Evolutionary conservation across 495 filamentous ascomycete genomes (phyloP).

Genomic region (Astrothelium subdiscretum): DNA sequence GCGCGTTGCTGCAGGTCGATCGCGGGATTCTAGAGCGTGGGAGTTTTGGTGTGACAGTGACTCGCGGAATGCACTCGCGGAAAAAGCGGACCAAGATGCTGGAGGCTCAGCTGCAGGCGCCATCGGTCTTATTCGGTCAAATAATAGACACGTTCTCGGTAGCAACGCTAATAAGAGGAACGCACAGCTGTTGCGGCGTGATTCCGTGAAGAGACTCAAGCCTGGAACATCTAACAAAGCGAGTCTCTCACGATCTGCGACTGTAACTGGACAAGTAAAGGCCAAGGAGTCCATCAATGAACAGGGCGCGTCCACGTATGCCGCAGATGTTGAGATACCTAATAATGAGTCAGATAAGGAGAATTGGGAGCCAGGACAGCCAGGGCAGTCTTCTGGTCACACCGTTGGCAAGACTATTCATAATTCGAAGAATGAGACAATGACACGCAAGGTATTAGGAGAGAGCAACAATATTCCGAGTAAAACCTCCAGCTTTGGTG

Average conservation of each 20-base stretch:
- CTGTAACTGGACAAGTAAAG: slow-evolving; percentile 58
- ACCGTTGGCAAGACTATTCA: neutral
- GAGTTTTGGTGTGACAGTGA: slow-evolving; percentile 68
- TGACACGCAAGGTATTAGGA: slow-evolving; percentile 4
- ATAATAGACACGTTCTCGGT: slow-evolving; percentile 37
- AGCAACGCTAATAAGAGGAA: slow-evolving; percentile 28
- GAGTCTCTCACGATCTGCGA: slow-evolving; percentile 51
- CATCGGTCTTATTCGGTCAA: slow-evolving; percentile 57
- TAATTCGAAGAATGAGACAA: neutral
- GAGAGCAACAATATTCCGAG: slow-evolving; percentile 9
- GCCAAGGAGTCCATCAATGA: slow-evolving; percentile 21
- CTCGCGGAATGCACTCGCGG: slow-evolving; percentile 57
- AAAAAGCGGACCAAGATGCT: slow-evolving; percentile 59
- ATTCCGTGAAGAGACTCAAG: slow-evolving; percentile 17
- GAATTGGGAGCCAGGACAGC: slow-evolving; percentile 57
- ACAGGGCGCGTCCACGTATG: slow-evolving; percentile 12
- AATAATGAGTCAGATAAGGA: slow-evolving; percentile 85
- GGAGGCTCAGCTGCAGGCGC: slow-evolving; percentile 59
- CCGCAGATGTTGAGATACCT: slow-evolving; percentile 29
- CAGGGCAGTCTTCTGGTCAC: neutral
- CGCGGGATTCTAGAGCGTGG: slow-evolving; percentile 74
- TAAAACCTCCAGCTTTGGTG: slow-evolving; percentile 22
- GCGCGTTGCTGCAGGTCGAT: slow-evolving; percentile 42
- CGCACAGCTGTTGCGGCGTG: slow-evolving; percentile 6
- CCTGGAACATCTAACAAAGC: slow-evolving; percentile 31